Evolutionary conservation across 805 yeast genomes (phyloP), one percentile per base, ranked within the genome.

Genomic region (Cyberlindnera subsufficiens): DNA sequence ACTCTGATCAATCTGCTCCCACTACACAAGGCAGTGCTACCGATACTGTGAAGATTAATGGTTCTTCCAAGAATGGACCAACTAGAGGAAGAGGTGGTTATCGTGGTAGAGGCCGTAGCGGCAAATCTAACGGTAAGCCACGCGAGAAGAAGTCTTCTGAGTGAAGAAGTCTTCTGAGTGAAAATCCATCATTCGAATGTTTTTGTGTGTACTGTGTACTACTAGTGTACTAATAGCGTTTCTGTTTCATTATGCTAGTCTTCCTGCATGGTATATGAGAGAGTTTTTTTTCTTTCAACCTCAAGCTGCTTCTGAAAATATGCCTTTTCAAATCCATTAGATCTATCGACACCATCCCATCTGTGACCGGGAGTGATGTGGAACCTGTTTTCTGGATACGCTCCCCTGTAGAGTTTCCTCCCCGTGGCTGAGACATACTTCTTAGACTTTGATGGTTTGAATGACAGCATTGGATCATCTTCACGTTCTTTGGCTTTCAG

Each of bases 341-440:
- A 80, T 45, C 98, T 66, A 62, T 87, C 90, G 2, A 90, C 80
- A 0, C 97, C 97, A 61, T 86, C 96, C 98, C 98, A 90, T 44
- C 86, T 68, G 50, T 69, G 68, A 0, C 97, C 96, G 0, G 96
- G 95, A 5, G 66, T 63, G 13, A 90, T 80, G 3, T 74, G 74
- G 61, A 86, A 90, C 44, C 98, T 66, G 57, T 90, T 90, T 17
- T 75, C 76, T 0, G 86, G 78, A 42, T 63, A 76, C 0, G 69
- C 49, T 0, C 82, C 81, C 25, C 64, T 58, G 52, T 81, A 88
- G 2, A 75, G 59, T 36, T 74, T 78, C 35, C 85, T 59, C 0
- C 88, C 87, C 4, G 67, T 60, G 13, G 52, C 38, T 15, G 68
- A 60, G 4, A 56, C 48, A 45, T 54, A 47, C 39, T 47, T 53